These are phyloP conservation scores for Diplogelasinospora grovesii DNA, from an alignment of 495 filamentous ascomycete genomes.

Conservation along the genomic window DNA sequence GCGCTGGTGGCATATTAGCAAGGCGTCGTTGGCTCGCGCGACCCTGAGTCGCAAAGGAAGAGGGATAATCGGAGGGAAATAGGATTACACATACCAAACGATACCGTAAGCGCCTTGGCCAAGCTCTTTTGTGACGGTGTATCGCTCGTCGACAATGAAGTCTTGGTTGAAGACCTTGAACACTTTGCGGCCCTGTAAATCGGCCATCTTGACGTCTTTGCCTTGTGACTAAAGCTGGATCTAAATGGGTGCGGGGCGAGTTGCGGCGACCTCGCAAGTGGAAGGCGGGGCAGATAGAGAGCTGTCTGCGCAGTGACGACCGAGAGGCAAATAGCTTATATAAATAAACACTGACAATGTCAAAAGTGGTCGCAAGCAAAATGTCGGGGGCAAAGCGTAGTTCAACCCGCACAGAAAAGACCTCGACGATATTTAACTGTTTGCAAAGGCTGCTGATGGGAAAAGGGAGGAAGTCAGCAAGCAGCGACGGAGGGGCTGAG, in stretches of 20 bases:
- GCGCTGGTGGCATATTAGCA: constrained; percentile 51
- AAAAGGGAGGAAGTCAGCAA: background rate
- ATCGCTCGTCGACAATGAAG: constrained; percentile 96
- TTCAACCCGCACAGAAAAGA: no score
- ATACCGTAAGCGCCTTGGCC: constrained; percentile 98
- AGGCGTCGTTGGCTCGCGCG: no score
- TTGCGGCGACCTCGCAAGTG: no score
- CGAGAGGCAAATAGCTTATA: background rate
- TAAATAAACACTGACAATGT: no score
- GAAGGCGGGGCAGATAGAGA: constrained; percentile 1
- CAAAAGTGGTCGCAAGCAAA: no score
- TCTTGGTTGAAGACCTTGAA: constrained; percentile 99
- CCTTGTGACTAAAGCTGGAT: no score
- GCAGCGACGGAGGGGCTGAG: background rate
- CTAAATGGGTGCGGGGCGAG: no score
- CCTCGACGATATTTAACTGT: no score
- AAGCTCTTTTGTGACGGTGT: constrained; percentile 97
- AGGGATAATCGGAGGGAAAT: background rate
- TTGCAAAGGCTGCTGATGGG: no score
- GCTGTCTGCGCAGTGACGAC: background rate
- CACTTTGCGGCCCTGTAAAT: constrained; percentile 80
- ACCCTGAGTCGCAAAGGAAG: background rate
- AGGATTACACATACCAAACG: constrained; percentile 71
- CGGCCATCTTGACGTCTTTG: no score
- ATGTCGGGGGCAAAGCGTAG: no score